These are phyloP conservation scores for Metschnikowia drakensbergensis DNA, from an alignment of 805 yeast species.

Conservation along the genomic window DNA sequence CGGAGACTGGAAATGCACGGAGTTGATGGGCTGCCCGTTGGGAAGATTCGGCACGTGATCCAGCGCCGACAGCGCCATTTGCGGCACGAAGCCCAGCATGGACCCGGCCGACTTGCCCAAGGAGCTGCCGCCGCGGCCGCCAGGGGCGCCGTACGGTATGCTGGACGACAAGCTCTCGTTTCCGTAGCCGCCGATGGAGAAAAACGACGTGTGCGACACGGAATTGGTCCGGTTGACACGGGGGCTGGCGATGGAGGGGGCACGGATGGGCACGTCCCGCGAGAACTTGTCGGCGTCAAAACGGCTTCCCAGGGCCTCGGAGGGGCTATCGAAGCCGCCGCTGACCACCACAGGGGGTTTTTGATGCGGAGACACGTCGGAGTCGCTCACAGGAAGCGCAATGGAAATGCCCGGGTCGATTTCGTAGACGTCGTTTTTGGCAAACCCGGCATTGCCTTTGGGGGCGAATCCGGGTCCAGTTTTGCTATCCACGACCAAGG, in stretches of 20 bases:
- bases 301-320: constrained; percentile 4
- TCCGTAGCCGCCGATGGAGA: constrained; percentile 30
- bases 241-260: constrained; percentile 30
- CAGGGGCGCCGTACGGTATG: constrained; percentile 72
- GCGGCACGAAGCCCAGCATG: constrained; percentile 6
- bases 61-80: constrained; percentile 14
- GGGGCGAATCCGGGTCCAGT: constrained; percentile 1
- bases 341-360: constrained; percentile 18
- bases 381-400: not conserved
- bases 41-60: constrained; percentile 48
- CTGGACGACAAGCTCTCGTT: constrained; percentile 49
- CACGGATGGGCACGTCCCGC: constrained; percentile 17
- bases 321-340: constrained; percentile 17
- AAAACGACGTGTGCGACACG: constrained; percentile 37
- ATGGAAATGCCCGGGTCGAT: not conserved
- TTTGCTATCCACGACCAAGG: constrained; percentile 3
- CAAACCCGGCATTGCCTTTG: not conserved
- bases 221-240: constrained; percentile 41
- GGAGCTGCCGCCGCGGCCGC: constrained; percentile 39
- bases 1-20: constrained; percentile 70
- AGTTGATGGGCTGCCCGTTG: constrained; percentile 55
- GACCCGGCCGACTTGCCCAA: constrained; percentile 10
- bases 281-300: constrained; percentile 6
- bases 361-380: constrained; percentile 8
- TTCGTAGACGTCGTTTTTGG: not conserved